These are phyloP conservation scores for Podila horticola DNA, from an alignment of 192 early-diverging fungal genomes.

Conservation along the genomic window DNA sequence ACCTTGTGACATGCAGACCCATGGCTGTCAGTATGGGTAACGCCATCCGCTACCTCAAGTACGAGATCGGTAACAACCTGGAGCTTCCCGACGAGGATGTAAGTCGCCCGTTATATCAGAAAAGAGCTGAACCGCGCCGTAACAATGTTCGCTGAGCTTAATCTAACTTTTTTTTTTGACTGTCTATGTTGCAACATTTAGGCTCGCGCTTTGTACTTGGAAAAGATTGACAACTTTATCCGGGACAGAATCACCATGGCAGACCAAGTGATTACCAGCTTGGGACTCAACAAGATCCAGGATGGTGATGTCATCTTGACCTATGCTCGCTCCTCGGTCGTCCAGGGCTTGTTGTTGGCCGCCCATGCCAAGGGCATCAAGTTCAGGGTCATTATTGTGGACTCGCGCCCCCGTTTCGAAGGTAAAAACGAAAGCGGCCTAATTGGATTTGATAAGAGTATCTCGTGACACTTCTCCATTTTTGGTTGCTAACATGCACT, in stretches of 20 bases:
- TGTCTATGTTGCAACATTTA: conserved; percentile 13
- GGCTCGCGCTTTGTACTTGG: conserved; percentile 74
- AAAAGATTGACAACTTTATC: conserved; percentile 89
- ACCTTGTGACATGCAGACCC: conserved; percentile 82
- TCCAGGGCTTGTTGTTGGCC: conserved; percentile 78
- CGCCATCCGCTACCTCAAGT: conserved; percentile 90
- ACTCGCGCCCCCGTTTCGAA: conserved; percentile 89
- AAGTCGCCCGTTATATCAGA: conserved; percentile 34
- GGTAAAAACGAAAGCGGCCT: too few relatives aligned
- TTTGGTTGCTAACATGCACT: neutral
- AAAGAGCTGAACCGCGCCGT: neutral
- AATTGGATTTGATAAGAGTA: neutral
- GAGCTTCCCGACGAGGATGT: conserved; percentile 90
- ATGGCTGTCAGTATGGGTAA: conserved; percentile 96
- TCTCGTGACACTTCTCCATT: neutral
- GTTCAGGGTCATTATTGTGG: conserved; percentile 94
- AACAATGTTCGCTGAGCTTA: neutral
- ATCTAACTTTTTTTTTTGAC: neutral
- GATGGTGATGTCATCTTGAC: conserved; percentile 93
- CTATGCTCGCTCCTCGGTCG: conserved; percentile 92
- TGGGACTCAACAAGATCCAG: conserved; percentile 90
- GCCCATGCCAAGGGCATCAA: conserved; percentile 78
- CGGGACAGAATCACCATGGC: conserved; percentile 89
- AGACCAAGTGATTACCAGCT: conserved; percentile 79
- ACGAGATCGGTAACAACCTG: conserved; percentile 82